phyloP scores from a whole-genome alignment of 1,284 basidiomycete genomes.

The Coniophora puteana region DNA sequence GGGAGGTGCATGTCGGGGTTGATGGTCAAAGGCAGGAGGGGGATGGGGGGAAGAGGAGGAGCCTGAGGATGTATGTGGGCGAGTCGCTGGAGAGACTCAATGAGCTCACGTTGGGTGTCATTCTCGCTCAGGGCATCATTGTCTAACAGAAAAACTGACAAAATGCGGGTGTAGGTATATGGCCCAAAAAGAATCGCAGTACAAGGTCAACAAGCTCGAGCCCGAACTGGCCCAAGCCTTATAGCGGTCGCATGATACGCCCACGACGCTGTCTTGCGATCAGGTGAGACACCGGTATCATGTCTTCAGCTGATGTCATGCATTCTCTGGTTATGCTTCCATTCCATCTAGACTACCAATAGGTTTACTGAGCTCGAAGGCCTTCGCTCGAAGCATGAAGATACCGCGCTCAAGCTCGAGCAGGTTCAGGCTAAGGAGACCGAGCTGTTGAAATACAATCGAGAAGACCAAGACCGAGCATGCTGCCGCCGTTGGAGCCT shows the following conservation, averaged over 20 bases:
- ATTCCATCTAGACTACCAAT: conserved; percentile 58
- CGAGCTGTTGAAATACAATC: conserved; percentile 47
- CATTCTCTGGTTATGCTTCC: conserved; percentile 1
- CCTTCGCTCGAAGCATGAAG: conserved; percentile 59
- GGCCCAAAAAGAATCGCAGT: conserved; percentile 90
- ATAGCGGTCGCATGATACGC: conserved; percentile 74
- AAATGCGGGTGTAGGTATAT: conserved; percentile 60
- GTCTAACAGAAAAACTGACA: conserved; percentile 8
- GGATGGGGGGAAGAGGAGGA: too few relatives aligned
- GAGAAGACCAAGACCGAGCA: conserved; percentile 48
- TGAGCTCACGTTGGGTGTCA: conserved; percentile 74
- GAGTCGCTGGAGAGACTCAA: conserved; percentile 74
- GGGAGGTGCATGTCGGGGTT: too few relatives aligned
- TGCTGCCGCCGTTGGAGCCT: conserved; percentile 39
- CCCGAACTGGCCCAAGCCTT: conserved; percentile 65
- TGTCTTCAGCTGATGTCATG: too few relatives aligned
- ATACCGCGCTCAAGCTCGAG: conserved; percentile 49
- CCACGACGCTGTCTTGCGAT: conserved; percentile 74
- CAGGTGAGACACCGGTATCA: conserved; percentile 67
- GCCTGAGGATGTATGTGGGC: conserved; percentile 48
- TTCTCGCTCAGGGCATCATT: conserved; percentile 8
- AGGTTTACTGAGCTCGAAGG: conserved; percentile 83
- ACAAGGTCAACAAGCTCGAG: conserved; percentile 73
- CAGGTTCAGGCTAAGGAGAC: conserved; percentile 54
- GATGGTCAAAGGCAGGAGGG: too few relatives aligned